These are phyloP conservation scores for Wickerhamiella musiphila DNA, from an alignment of 805 yeast species.

Conservation along the genomic window DNA sequence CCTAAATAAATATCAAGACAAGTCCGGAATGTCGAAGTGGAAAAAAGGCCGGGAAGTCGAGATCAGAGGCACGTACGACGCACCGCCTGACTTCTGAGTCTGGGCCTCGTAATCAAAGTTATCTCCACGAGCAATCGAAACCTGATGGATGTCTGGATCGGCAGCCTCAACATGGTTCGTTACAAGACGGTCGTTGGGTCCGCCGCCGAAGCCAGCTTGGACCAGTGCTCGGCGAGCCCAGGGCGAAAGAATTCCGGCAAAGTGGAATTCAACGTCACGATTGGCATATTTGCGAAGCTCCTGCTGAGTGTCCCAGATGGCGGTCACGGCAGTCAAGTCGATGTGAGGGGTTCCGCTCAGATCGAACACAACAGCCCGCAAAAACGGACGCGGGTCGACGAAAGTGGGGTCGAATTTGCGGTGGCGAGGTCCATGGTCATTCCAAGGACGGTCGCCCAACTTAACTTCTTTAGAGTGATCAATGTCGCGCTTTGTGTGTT, in stretches of 20 bases:
- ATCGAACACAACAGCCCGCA: conserved; percentile 63
- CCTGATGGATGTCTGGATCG: not conserved
- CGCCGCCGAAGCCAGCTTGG: conserved; percentile 34
- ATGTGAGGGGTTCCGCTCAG: conserved; percentile 58
- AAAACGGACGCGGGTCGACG: conserved; percentile 42
- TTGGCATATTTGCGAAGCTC: conserved; percentile 60
- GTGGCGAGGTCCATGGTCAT: conserved; percentile 55
- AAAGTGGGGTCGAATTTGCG: conserved; percentile 15
- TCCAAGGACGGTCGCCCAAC: conserved; percentile 68
- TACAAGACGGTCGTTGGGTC: conserved; percentile 10
- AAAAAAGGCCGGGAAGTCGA: conserved; percentile 58
- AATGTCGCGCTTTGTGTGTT: conserved; percentile 43
- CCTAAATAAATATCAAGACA: conserved; percentile 9
- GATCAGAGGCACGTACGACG: conserved; percentile 35
- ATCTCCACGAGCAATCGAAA: conserved; percentile 7
- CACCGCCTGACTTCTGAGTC: conserved; percentile 18
- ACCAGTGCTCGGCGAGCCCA: conserved; percentile 72
- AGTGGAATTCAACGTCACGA: conserved; percentile 75
- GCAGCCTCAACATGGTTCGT: not conserved
- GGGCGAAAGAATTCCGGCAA: conserved; percentile 66
- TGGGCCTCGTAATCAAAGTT: conserved; percentile 8
- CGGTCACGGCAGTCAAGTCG: conserved; percentile 69
- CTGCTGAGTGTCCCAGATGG: conserved; percentile 57
- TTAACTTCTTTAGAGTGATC: conserved; percentile 15
- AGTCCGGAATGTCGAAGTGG: conserved; percentile 57